A percentile compares a stretch with the other conserved stretches of the same genome.
Conservation (phyloP, 768 basidiomycete species). For the Suillus occidentalis region DNA sequence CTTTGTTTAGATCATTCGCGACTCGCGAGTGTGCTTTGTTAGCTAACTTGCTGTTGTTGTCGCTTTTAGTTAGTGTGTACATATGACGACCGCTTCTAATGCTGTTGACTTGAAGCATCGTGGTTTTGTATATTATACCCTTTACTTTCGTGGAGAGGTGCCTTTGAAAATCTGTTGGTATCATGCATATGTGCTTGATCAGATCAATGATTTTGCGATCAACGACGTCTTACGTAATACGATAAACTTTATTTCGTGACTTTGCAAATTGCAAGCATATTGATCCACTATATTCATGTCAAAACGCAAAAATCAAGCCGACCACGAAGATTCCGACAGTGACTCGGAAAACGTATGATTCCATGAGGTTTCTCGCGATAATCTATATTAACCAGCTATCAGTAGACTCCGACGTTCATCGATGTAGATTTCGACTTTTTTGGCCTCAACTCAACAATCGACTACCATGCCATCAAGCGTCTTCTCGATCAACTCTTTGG, state of each 20-base stretch:
- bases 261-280: too few relatives aligned
- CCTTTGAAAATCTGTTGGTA: neutral
- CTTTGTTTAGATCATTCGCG: neutral
- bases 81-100: neutral
- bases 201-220: neutral
- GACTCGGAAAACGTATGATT: conserved; percentile 43
- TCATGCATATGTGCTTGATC: too few relatives aligned
- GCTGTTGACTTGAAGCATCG: neutral
- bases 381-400: conserved; percentile 4
- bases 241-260: neutral
- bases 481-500: conserved; percentile 66
- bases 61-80: conserved; percentile 2
- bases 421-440: conserved; percentile 80
- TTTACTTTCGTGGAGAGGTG: neutral
- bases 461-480: conserved; percentile 85
- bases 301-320: conserved; percentile 51
- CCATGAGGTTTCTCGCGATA: conserved; percentile 23
- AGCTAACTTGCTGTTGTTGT: conserved; percentile 8
- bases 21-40: neutral
- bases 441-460: conserved; percentile 75
- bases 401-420: conserved; percentile 20
- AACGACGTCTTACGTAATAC: neutral
- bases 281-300: conserved; percentile 36
- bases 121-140: conserved; percentile 1
- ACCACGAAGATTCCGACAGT: conserved; percentile 35